Conservation (phyloP, 1,284 basidiomycete species). For the Boletellus dicymbophilus region DNA sequence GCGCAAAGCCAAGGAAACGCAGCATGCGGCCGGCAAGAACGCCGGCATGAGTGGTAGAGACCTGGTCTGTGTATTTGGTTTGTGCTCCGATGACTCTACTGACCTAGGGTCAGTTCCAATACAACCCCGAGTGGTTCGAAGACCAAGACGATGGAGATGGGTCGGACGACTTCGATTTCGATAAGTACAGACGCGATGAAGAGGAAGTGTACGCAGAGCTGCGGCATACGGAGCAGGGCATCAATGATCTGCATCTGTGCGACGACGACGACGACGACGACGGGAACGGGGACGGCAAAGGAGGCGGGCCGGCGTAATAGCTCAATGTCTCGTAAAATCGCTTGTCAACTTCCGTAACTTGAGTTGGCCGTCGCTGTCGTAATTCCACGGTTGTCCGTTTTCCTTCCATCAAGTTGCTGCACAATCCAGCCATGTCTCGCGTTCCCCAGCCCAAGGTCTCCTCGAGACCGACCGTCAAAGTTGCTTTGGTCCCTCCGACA, state of each 20-base stretch:
- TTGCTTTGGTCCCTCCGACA: slow-evolving; percentile 21
- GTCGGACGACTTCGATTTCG: slow-evolving; percentile 40
- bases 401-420: too few relatives aligned
- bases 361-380: not conserved
- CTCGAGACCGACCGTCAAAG: slow-evolving; percentile 38
- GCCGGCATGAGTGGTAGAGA: slow-evolving; percentile 96
- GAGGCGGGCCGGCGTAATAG: not conserved
- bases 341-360: slow-evolving; percentile 20
- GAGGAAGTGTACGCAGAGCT: slow-evolving; percentile 31
- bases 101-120: slow-evolving; percentile 70
- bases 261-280: slow-evolving; percentile 28
- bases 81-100: slow-evolving; percentile 4
- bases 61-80: slow-evolving; percentile 62
- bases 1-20: slow-evolving; percentile 84
- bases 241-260: slow-evolving; percentile 18
- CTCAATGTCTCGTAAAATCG: not conserved
- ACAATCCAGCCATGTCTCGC: slow-evolving; percentile 51
- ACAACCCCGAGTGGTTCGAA: slow-evolving; percentile 94
- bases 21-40: slow-evolving; percentile 88
- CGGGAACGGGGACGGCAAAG: slow-evolving; percentile 4
- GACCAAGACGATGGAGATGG: slow-evolving; percentile 82
- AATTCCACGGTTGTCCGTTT: not conserved
- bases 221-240: slow-evolving; percentile 19
- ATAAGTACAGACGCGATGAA: slow-evolving; percentile 28
- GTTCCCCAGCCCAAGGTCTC: slow-evolving; percentile 47